phyloP scores from a whole-genome alignment of 2,329 filamentous ascomycete species.

The Teratosphaeria zuluensis region DNA sequence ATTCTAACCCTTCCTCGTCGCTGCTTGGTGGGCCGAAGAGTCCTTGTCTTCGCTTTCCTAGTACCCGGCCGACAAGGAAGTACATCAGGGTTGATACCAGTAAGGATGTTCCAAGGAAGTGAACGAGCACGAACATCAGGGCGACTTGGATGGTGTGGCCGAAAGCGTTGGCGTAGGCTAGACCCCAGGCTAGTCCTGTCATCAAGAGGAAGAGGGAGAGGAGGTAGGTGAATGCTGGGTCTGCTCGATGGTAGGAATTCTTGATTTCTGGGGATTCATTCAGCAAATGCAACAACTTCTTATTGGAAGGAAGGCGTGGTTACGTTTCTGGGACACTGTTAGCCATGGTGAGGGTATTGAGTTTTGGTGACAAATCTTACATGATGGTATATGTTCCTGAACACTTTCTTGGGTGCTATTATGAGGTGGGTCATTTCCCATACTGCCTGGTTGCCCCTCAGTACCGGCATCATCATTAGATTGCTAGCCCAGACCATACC shows the following conservation, averaged over 20 bases:
- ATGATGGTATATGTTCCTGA: conserved; percentile 61
- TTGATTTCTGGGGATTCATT: conserved; percentile 44
- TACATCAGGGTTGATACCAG: conserved; percentile 53
- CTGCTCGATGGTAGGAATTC: conserved; percentile 60
- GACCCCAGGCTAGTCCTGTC: conserved; percentile 48
- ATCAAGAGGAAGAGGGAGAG: conserved; percentile 54
- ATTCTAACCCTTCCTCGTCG: conserved; percentile 49
- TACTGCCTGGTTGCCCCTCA: conserved; percentile 36
- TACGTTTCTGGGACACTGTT: conserved; percentile 21
- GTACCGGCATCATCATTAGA: background rate
- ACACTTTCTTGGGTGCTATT: conserved; percentile 61
- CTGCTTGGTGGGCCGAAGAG: conserved; percentile 48
- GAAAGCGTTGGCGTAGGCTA: conserved; percentile 42
- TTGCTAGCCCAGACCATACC: conserved; percentile 16
- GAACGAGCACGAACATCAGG: conserved; percentile 43
- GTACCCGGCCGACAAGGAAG: conserved; percentile 52
- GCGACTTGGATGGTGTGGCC: conserved; percentile 35
- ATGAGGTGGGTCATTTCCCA: conserved; percentile 63
- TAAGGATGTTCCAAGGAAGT: conserved; percentile 53
- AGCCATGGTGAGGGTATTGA: background rate
- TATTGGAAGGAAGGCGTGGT: background rate
- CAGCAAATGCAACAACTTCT: no score
- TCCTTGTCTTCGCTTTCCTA: conserved; percentile 48
- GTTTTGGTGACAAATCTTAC: conserved; percentile 30
- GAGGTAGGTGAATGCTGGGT: conserved; percentile 61